Evolutionary conservation across 139 green algal species (phyloP), one percentile per base, ranked within the genome.

Genomic region (Chlorella sp.): DNA sequence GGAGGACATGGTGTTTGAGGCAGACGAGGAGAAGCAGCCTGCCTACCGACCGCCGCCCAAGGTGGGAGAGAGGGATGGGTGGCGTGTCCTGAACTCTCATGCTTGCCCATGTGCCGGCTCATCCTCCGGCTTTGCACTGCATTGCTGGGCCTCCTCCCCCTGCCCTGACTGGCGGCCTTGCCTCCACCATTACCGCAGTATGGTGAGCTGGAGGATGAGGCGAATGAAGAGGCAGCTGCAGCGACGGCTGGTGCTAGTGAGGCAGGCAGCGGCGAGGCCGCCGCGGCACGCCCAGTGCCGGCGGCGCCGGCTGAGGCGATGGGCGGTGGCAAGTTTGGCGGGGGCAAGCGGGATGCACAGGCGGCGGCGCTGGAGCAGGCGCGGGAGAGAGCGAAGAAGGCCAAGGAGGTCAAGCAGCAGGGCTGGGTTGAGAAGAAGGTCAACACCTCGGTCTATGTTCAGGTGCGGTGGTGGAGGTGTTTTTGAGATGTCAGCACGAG

Each of bases 401-500:
- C n/a, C 25, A 73, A 79, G 55, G 74, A 48, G n/a, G 66, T 29
- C 15, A 35, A 71, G 61, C 64, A 60, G 40, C 58, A 79, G 75
- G 58, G 73, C 35, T 97, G 93, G 93, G 91, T 95, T 69, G 87
- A 94, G n/a, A 78, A 96, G 15, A 95, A 94, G 79, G 79, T 86
- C 61, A 99, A 97, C 87, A 98, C 93, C 31, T 94, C 82, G 70
- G 94, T 99, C 75, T 99, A 98, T 73, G n/a, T n/a, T n/a, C n/a
- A n/a, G n/a, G n/a, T n/a, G n/a, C n/a, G n/a, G n/a, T n/a, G n/a
- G n/a, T n/a, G n/a, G n/a, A n/a, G n/a, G n/a, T n/a, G n/a, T n/a
- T n/a, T n/a, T n/a, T n/a, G n/a, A n/a, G n/a, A n/a, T n/a, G n/a
- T n/a, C n/a, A n/a, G n/a, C n/a, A n/a, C n/a, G n/a, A n/a, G n/a